Evolutionary conservation across 2,329 filamentous ascomycete genomes (phyloP).

Genomic region (Pseudocercospora eumusae): DNA sequence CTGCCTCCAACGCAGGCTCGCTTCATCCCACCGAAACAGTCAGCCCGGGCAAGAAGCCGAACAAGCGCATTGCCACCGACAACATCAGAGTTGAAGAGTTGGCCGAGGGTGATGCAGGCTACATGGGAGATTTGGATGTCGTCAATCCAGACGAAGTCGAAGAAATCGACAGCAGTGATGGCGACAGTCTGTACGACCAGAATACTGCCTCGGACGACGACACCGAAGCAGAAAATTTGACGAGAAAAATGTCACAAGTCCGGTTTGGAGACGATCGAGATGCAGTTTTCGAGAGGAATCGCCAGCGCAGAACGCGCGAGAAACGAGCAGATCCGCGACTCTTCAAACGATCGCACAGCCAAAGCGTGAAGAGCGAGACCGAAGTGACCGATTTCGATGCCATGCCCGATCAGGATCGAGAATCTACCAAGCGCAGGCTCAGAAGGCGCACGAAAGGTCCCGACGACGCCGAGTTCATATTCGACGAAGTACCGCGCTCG

Average conservation of each 20-base stretch:
- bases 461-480: constrained; percentile 31
- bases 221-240: constrained; percentile 23
- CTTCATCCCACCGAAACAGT: constrained; percentile 42
- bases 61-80: constrained; percentile 28
- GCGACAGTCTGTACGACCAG: constrained; percentile 30
- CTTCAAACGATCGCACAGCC: constrained; percentile 51
- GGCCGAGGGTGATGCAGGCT: constrained; percentile 40
- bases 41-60: constrained; percentile 37
- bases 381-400: constrained; percentile 47
- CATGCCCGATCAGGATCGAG: constrained; percentile 44
- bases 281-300: constrained; percentile 30
- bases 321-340: constrained; percentile 43
- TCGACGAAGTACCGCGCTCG: constrained; percentile 15
- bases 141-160: constrained; percentile 46
- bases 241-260: constrained; percentile 28
- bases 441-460: constrained; percentile 46
- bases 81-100: constrained; percentile 49
- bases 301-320: constrained; percentile 42
- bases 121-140: constrained; percentile 47
- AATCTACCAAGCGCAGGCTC: constrained; percentile 45
- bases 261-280: constrained; percentile 29
- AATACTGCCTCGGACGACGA: constrained; percentile 35
- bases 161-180: constrained; percentile 33
- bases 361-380: constrained; percentile 49
- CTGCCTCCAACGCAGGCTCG: constrained; percentile 39